Conservation (phyloP, 2,329 filamentous ascomycete genomes). For the Albophoma yamanashiensis region DNA sequence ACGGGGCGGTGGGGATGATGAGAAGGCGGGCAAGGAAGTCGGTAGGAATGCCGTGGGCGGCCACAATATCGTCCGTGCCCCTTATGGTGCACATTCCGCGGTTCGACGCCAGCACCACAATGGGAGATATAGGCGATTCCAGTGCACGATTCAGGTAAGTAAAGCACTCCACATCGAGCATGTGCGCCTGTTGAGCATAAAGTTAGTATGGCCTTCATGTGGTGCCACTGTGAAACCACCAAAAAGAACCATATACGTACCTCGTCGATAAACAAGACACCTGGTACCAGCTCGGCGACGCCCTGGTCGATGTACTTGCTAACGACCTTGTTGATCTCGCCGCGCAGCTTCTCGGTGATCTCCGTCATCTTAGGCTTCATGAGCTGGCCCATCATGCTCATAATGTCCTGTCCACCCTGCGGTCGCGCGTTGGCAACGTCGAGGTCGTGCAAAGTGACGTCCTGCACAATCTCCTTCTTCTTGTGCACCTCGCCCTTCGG, state of each 20-base stretch:
- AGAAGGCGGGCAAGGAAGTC: slow-evolving; percentile 90
- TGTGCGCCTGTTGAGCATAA: slow-evolving; percentile 64
- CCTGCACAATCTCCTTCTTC: slow-evolving; percentile 99
- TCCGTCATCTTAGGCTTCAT: slow-evolving; percentile 99
- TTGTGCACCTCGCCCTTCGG: slow-evolving; percentile 99
- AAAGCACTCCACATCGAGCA: slow-evolving; percentile 99
- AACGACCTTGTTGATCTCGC: slow-evolving; percentile 98
- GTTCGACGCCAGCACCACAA: slow-evolving; percentile 96
- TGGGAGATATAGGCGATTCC: slow-evolving; percentile 87
- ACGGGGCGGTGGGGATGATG: slow-evolving; percentile 90
- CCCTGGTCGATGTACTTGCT: slow-evolving; percentile 99
- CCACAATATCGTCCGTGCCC: slow-evolving; percentile 70
- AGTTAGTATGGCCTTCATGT: slow-evolving; percentile 1
- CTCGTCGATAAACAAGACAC: slow-evolving; percentile 97
- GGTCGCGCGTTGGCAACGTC: slow-evolving; percentile 93
- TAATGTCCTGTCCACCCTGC: slow-evolving; percentile 96
- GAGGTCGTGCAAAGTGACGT: slow-evolving; percentile 92
- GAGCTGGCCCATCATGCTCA: slow-evolving; percentile 99
- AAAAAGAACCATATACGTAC: slow-evolving; percentile 33
- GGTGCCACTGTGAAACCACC: neutral
- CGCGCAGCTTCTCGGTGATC: slow-evolving; percentile 92
- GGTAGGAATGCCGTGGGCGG: slow-evolving; percentile 86
- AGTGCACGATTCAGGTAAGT: slow-evolving; percentile 98
- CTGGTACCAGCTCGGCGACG: slow-evolving; percentile 93
- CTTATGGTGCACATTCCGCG: slow-evolving; percentile 88